phyloP scores from a whole-genome alignment of 2,329 filamentous ascomycete species.

The Colletotrichum nymphaeae region DNA sequence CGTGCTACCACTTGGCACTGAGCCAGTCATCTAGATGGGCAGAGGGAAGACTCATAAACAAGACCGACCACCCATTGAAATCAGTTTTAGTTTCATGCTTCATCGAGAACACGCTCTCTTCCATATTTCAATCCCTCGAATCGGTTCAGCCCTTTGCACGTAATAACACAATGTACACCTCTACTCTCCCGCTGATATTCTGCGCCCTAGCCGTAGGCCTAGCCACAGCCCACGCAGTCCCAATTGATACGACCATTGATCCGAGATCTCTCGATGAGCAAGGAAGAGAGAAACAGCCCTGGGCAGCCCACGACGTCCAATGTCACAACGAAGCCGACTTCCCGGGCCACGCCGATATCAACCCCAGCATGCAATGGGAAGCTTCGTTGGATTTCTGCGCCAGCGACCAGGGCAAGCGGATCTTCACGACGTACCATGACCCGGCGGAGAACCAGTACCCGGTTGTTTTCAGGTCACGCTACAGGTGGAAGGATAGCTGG shows the following conservation, averaged over 20 bases:
- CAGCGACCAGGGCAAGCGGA: not conserved
- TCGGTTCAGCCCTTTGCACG: not conserved
- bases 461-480: not conserved
- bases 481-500: not conserved
- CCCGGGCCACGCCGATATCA: not conserved
- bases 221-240: not conserved
- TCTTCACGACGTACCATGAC: not conserved
- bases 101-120: not conserved
- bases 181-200: not conserved
- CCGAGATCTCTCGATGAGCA: not conserved
- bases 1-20: not conserved
- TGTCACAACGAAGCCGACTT: constrained; percentile 7
- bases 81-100: not conserved
- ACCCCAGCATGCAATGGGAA: not conserved
- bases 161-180: not conserved
- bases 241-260: not conserved
- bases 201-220: not conserved
- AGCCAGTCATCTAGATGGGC: too few species aligned
- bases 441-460: not conserved
- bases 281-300: not conserved
- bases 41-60: not conserved
- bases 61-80: not conserved
- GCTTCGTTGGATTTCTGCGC: not conserved
- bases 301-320: not conserved
- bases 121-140: not conserved